Percentiles rank a stretch among this genome's conserved stretches.
Evolutionary conservation across 805 yeast genomes (phyloP).

Genomic region (Yamadazyma endophytica): DNA sequence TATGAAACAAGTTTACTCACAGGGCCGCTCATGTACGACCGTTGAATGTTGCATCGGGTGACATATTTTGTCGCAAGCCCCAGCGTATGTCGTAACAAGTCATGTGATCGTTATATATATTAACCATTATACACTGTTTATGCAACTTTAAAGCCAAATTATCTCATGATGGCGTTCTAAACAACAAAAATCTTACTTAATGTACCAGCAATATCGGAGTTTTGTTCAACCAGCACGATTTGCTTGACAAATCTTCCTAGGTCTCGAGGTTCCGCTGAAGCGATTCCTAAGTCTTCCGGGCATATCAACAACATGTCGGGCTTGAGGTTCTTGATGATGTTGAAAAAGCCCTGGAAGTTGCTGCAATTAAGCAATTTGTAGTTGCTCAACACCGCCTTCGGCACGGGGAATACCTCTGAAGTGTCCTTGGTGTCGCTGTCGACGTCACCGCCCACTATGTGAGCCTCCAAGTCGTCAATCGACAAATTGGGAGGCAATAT

Average conservation of each 20-base stretch:
- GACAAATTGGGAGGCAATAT: constrained; percentile 41
- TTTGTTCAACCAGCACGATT: constrained; percentile 22
- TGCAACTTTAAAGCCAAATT: neutral
- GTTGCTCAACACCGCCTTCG: constrained; percentile 23
- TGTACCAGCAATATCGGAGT: too few relatives aligned
- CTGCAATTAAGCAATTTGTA: constrained; percentile 36
- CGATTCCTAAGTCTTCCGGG: constrained; percentile 38
- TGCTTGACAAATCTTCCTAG: constrained; percentile 35
- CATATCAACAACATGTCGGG: constrained; percentile 41
- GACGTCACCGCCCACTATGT: constrained; percentile 10
- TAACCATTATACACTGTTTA: neutral
- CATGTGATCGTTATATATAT: constrained; percentile 1
- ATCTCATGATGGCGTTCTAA: too few relatives aligned
- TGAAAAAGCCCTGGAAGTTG: constrained; percentile 38
- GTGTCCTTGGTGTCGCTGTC: constrained; percentile 1
- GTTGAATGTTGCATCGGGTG: too few relatives aligned
- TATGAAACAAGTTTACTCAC: neutral
- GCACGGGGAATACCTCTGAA: constrained; percentile 11
- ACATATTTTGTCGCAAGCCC: too few relatives aligned
- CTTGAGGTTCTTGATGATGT: constrained; percentile 32
- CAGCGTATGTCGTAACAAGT: too few relatives aligned
- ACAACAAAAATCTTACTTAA: too few relatives aligned
- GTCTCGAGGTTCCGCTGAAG: constrained; percentile 23
- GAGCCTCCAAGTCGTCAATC: constrained; percentile 30
- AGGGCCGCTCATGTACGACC: too few relatives aligned